Evolutionary conservation across 768 basidiomycete genomes (phyloP), one percentile per base, ranked within the genome.

Genomic region (Kwoniella sp.): DNA sequence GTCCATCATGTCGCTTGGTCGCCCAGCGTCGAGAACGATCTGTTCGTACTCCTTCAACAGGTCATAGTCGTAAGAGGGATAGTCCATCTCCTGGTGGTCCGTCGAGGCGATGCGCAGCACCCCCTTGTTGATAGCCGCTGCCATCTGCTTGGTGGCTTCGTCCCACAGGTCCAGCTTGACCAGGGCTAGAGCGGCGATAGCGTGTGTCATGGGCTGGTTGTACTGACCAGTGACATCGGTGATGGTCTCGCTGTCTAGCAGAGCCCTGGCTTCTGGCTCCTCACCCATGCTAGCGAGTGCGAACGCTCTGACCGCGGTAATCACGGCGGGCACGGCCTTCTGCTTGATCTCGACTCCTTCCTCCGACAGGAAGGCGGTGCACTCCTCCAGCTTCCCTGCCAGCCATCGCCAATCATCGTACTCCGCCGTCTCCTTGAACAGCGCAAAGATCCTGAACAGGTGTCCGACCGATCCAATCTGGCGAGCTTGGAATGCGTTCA

Each of bases 371-470:
- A 36, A 23, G 4, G 44, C 50, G 14, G 27, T n/a, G 8, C 28
- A 37, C 27, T 19, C 20, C 14, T 41, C 44, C 32, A 46, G 37
- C 27, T 47, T 45, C 9, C 26, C 38, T 4, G 17, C 19, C 19
- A 57, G 27, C 56, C 56, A 57, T 4, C n/a, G 9, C 56, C 56
- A 57, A 15, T 57, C 56, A 11, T 19, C 45, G 5, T 42, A 20
- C 17, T 46, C 50, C 17, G 44, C 56, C 14, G 56, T 45, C 14
- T 31, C 28, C 26, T 12, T 42, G 23, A 37, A 59, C 15, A 53
- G 28, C 22, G 37, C 32, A 11, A 42, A 53, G 14, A 58, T 33
- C 31, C 34, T 47, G 12, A 40, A 27, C 6, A 58, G 28, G 12
- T 44, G 46, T 8, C 36, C 23, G 20, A 41, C 40, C n/a, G 52